phyloP scores from a whole-genome alignment of 78 protist genomes.

The Blattamonas nauphoetae region DNA sequence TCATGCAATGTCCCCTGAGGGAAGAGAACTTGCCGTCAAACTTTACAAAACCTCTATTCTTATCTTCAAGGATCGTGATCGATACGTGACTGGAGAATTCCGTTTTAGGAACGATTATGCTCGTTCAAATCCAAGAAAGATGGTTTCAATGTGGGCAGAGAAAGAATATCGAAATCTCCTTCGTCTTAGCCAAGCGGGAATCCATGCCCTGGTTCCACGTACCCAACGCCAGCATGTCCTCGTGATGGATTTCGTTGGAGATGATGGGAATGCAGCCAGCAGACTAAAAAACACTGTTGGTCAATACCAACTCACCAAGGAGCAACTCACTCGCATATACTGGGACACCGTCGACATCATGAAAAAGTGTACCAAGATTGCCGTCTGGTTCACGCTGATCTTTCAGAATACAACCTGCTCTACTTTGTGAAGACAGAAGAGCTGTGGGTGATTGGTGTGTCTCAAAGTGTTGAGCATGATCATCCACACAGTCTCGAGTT shows the following conservation, averaged over 20 bases:
- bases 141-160: slow-evolving; percentile 94
- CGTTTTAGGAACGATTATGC: slow-evolving; percentile 85
- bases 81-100: slow-evolving; percentile 91
- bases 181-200: slow-evolving; percentile 21
- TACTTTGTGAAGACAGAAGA: background rate
- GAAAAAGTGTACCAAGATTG: slow-evolving; percentile 73
- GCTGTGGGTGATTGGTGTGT: slow-evolving; percentile 30
- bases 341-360: slow-evolving; percentile 41
- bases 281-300: slow-evolving; percentile 33
- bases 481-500: slow-evolving; percentile 90
- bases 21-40: slow-evolving; percentile 66
- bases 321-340: slow-evolving; percentile 24
- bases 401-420: slow-evolving; percentile 87
- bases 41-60: slow-evolving; percentile 90
- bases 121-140: slow-evolving; percentile 87
- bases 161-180: slow-evolving; percentile 86
- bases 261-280: slow-evolving; percentile 67
- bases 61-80: slow-evolving; percentile 89
- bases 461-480: slow-evolving; percentile 92
- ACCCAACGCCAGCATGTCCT: slow-evolving; percentile 74
- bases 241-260: slow-evolving; percentile 85
- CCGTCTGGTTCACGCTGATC: slow-evolving; percentile 93
- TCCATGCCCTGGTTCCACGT: slow-evolving; percentile 73
- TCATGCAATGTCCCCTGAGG: slow-evolving; percentile 53
- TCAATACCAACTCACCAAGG: background rate